Conservation (phyloP, 805 yeast species). For the Yarrowia hollandica region DNA sequence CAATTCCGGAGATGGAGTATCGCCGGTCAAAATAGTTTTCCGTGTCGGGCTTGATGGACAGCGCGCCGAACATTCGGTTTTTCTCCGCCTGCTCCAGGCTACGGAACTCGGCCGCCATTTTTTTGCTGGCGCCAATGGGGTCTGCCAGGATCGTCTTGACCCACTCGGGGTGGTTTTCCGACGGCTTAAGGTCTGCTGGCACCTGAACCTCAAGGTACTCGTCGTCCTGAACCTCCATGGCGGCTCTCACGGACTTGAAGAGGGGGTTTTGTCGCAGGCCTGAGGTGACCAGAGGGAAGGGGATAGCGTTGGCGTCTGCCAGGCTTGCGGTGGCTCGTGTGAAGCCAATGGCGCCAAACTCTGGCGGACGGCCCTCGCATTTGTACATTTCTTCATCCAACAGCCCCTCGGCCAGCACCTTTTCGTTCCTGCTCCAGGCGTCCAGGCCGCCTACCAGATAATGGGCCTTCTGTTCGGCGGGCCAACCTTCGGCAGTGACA, state of each 20-base stretch:
- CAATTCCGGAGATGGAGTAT: conserved; percentile 70
- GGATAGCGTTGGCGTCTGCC: conserved; percentile 33
- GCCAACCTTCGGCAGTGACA: conserved; percentile 35
- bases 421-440: conserved; percentile 17
- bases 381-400: conserved; percentile 12
- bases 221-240: conserved; percentile 37
- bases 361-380: conserved; percentile 19
- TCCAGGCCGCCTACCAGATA: conserved; percentile 39
- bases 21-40: conserved; percentile 34
- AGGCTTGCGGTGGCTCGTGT: conserved; percentile 33
- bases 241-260: conserved; percentile 34
- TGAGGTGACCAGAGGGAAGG: conserved; percentile 37
- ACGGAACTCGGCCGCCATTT: conserved; percentile 56
- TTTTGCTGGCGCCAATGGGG: conserved; percentile 43
- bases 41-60: conserved; percentile 32
- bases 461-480: conserved; percentile 32
- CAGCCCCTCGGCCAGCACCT: neutral
- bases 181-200: conserved; percentile 32
- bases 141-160: conserved; percentile 44
- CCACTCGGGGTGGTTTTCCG: conserved; percentile 55
- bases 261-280: conserved; percentile 33
- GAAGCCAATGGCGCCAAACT: conserved; percentile 22
- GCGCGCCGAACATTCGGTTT: conserved; percentile 56
- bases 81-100: conserved; percentile 69
- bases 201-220: conserved; percentile 34